phyloP scores from a whole-genome alignment of 352 stramenopile genomes.

The Pythium aquatile region DNA sequence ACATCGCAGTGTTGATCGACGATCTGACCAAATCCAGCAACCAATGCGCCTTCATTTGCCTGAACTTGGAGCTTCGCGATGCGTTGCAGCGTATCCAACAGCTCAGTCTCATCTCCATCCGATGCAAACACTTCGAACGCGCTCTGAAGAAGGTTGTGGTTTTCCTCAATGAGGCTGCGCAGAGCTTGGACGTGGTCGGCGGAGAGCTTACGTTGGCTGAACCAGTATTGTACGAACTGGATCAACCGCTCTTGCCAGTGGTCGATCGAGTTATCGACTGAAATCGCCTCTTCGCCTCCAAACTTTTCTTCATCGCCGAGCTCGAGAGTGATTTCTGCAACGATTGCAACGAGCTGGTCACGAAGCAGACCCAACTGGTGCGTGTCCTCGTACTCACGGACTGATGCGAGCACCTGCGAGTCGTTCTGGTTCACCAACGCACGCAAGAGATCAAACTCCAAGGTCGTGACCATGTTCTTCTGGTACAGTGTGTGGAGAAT shows the following conservation, averaged over 20 bases:
- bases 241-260: conserved; percentile 53
- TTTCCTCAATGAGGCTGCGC: conserved; percentile 39
- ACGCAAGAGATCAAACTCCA: conserved; percentile 57
- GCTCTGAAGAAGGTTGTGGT: conserved; percentile 69
- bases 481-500: conserved; percentile 47
- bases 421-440: conserved; percentile 63
- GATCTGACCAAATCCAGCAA: conserved; percentile 30
- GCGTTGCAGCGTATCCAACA: conserved; percentile 69
- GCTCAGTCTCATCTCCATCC: conserved; percentile 57
- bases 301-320: conserved; percentile 62
- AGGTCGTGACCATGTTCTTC: conserved; percentile 60
- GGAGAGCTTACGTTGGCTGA: conserved; percentile 31
- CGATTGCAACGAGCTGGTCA: conserved; percentile 50
- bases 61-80: conserved; percentile 64
- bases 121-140: conserved; percentile 64
- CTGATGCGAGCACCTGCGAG: conserved; percentile 39
- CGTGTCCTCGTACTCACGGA: conserved; percentile 42
- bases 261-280: conserved; percentile 7
- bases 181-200: conserved; percentile 39
- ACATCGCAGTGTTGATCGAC: conserved; percentile 43
- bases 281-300: conserved; percentile 2
- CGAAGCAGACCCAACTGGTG: conserved; percentile 34
- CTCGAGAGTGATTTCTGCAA: conserved; percentile 65
- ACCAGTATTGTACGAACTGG: conserved; percentile 51
- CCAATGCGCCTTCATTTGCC: conserved; percentile 39